These are phyloP conservation scores for Blastobotrys mokoenaii DNA, from an alignment of 805 yeast species.

Conservation along the genomic window DNA sequence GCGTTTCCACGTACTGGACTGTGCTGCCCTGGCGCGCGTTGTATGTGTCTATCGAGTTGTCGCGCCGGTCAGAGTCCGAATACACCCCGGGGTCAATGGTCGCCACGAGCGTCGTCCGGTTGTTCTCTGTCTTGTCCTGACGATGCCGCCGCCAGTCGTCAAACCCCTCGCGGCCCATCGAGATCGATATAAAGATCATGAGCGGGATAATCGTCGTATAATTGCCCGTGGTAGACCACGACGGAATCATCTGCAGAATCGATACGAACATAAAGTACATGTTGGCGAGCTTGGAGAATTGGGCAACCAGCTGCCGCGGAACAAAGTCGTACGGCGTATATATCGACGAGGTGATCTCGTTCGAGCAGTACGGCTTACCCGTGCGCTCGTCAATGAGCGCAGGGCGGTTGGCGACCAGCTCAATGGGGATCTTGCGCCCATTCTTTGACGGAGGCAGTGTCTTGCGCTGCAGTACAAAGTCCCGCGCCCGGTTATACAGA, in stretches of 20 bases:
- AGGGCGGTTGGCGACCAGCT: slow-evolving; percentile 33
- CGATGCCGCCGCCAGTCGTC: slow-evolving; percentile 87
- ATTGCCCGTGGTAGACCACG: slow-evolving; percentile 96
- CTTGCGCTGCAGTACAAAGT: slow-evolving; percentile 23
- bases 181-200: slow-evolving; percentile 74
- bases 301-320: slow-evolving; percentile 84
- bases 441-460: slow-evolving; percentile 43
- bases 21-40: slow-evolving; percentile 8
- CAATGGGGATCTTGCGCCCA: slow-evolving; percentile 72
- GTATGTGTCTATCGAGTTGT: background rate
- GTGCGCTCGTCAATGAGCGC: slow-evolving; percentile 63
- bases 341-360: slow-evolving; percentile 76
- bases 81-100: slow-evolving; percentile 8
- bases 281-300: slow-evolving; percentile 88
- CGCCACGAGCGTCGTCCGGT: slow-evolving; percentile 39
- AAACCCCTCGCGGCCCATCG: slow-evolving; percentile 86
- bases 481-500: slow-evolving; percentile 6
- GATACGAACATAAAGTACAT: slow-evolving; percentile 85
- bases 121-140: slow-evolving; percentile 80
- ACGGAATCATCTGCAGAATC: slow-evolving; percentile 88
- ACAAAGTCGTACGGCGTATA: slow-evolving; percentile 73
- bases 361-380: slow-evolving; percentile 49
- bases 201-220: slow-evolving; percentile 90
- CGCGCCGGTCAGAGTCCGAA: no score
- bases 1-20: slow-evolving; percentile 26